These are phyloP conservation scores for Amanita molliuscula DNA, from an alignment of 768 basidiomycete genomes.

Conservation along the genomic window DNA sequence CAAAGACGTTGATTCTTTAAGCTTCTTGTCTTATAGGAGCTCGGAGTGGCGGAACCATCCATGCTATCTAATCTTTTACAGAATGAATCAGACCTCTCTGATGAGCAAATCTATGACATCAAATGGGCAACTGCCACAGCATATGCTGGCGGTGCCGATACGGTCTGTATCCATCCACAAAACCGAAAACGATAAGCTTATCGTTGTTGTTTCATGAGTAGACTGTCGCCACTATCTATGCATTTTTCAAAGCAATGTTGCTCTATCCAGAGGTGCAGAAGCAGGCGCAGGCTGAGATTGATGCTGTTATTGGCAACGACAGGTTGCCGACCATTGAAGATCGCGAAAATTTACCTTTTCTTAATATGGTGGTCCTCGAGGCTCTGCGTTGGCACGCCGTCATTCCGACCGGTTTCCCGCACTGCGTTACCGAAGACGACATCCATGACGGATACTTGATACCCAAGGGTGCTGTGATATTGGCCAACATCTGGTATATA, in stretches of 20 bases:
- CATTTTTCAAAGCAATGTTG: constrained; percentile 29
- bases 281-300: constrained; percentile 34
- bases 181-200: background rate
- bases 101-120: constrained; percentile 25
- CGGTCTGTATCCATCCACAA: background rate
- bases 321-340: constrained; percentile 31
- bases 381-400: constrained; percentile 25
- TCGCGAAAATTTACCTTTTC: constrained; percentile 27
- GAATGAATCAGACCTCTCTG: constrained; percentile 15
- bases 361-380: constrained; percentile 28
- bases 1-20: background rate
- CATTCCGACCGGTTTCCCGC: constrained; percentile 22
- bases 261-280: constrained; percentile 26
- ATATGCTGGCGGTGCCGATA: constrained; percentile 36
- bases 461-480: constrained; percentile 28
- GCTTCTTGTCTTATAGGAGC: constrained; percentile 8
- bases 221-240: constrained; percentile 27
- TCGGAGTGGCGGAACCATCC: constrained; percentile 22
- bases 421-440: constrained; percentile 31
- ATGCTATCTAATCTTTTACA: constrained; percentile 23
- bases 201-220: constrained; percentile 9
- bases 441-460: constrained; percentile 32
- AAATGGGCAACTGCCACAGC: constrained; percentile 37
- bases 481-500: constrained; percentile 23
- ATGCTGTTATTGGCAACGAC: constrained; percentile 27